These are phyloP conservation scores for Arabidopsis lyrata DNA, from an alignment of 441 rosid species.

Conservation along the genomic window DNA sequence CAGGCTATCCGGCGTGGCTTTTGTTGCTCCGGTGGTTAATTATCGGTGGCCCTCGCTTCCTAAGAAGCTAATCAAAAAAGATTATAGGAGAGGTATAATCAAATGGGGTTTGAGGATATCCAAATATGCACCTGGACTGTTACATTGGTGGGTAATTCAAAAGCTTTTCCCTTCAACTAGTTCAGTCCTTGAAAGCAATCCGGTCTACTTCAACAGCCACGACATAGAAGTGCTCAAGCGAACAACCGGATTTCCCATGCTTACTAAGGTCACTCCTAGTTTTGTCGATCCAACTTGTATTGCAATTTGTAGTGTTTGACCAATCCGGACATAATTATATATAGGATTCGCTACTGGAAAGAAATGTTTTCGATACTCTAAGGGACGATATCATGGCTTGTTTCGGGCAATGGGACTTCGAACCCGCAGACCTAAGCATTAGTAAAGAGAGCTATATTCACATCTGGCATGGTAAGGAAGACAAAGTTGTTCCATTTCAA, in stretches of 20 bases:
- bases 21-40: conserved; percentile 64
- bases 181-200: conserved; percentile 50
- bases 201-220: conserved; percentile 54
- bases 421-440: conserved; percentile 53
- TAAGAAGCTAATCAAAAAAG: conserved; percentile 50
- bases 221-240: conserved; percentile 61
- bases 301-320: background rate
- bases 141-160: conserved; percentile 67
- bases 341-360: conserved; percentile 57
- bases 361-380: conserved; percentile 53
- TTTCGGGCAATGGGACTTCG: conserved; percentile 69
- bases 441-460: conserved; percentile 54
- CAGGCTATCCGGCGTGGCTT: conserved; percentile 68
- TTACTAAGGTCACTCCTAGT: conserved; percentile 55
- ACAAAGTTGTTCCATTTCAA: conserved; percentile 65
- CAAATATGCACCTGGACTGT: conserved; percentile 54
- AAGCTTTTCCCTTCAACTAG: conserved; percentile 55
- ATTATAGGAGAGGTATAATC: conserved; percentile 51
- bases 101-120: conserved; percentile 54
- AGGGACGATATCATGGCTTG: conserved; percentile 51
- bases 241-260: conserved; percentile 65
- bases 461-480: conserved; percentile 74
- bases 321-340: background rate
- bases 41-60: conserved; percentile 71
- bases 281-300: background rate